Evolutionary conservation across 139 green algal species (phyloP), one percentile per base, ranked within the genome.

Genomic region (Closterium sp.): DNA sequence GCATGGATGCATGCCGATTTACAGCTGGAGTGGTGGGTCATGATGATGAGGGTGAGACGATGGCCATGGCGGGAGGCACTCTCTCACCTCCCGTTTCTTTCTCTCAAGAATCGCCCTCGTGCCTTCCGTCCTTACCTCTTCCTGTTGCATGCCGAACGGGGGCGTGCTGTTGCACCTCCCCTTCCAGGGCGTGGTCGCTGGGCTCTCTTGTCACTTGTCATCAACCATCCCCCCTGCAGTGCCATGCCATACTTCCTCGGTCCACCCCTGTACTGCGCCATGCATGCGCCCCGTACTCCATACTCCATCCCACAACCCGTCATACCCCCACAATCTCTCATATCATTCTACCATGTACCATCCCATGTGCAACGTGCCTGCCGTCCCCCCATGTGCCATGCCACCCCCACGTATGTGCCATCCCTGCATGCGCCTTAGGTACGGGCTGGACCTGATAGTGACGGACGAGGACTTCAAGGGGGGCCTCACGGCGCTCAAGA

Each of bases 371-470:
- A 34, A 43, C 84, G 2, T 34, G 33, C 84, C 33, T 34, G 33
- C 84, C 33, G 23, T 87, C 84, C 84, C 84, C 2, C 12, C 84
- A 34, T 35, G 33, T 35, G 33, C 84, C 5, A 25, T 23, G 2
- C 84, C 84, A 10, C 84, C 33, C 84, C 4, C 86, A 88, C 28
- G 23, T 23, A 89, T 32, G 93, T 91, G 9, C 31, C 81, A 34
- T 90, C 30, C 31, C 91, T 8, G 8, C 84, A 2, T 43, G 43
- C 86, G 30, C 23, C 16, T 25, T 69, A 92, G 89, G 32, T 92
- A 92, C 31, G 25, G n/a, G 30, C 86, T 92, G 30, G 35, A 91
- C 33, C 38, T 92, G 6, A 87, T 91, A 32, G 33, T 91, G 38
- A 85, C 76, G 33, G 30, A 84, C 21, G 33, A 55, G 4, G 85